phyloP scores from a whole-genome alignment of 2,329 filamentous ascomycete species.

The Monosporascus sp. region DNA sequence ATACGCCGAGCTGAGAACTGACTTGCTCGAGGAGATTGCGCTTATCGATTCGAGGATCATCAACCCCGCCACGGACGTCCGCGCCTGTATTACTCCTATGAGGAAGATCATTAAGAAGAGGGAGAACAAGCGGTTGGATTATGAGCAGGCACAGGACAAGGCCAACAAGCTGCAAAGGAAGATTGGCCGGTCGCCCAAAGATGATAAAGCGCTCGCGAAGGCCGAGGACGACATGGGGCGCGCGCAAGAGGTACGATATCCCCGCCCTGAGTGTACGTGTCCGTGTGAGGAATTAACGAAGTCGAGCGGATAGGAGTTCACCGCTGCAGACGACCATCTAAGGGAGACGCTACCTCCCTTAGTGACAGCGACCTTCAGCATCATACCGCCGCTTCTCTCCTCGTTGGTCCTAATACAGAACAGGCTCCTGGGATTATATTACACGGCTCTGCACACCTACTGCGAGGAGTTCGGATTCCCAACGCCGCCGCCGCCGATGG shows the following conservation, averaged over 20 bases:
- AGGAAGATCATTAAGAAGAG: constrained; percentile 82
- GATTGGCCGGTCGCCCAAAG: constrained; percentile 63
- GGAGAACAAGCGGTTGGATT: constrained; percentile 77
- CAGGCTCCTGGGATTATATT: constrained; percentile 69
- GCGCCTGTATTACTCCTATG: constrained; percentile 63
- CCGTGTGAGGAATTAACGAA: constrained; percentile 5
- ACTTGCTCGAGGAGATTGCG: constrained; percentile 65
- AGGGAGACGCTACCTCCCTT: constrained; percentile 66
- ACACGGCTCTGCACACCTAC: constrained; percentile 71
- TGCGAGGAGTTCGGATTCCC: constrained; percentile 65
- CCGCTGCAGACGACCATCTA: constrained; percentile 69
- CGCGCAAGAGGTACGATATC: constrained; percentile 52
- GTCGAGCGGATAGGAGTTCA: constrained; percentile 53
- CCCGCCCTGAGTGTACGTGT: not conserved
- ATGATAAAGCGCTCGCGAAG: constrained; percentile 66
- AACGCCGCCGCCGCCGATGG: constrained; percentile 67
- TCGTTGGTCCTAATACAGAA: constrained; percentile 74
- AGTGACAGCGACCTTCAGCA: constrained; percentile 62
- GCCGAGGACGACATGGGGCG: constrained; percentile 64
- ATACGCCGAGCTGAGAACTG: constrained; percentile 65
- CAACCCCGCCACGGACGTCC: constrained; percentile 63
- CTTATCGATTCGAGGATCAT: constrained; percentile 68
- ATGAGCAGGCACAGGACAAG: constrained; percentile 69
- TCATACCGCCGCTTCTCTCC: constrained; percentile 68
- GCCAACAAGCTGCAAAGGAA: constrained; percentile 68